phyloP scores from a whole-genome alignment of 75 land plant genomes.

The Larix kaempferi region DNA sequence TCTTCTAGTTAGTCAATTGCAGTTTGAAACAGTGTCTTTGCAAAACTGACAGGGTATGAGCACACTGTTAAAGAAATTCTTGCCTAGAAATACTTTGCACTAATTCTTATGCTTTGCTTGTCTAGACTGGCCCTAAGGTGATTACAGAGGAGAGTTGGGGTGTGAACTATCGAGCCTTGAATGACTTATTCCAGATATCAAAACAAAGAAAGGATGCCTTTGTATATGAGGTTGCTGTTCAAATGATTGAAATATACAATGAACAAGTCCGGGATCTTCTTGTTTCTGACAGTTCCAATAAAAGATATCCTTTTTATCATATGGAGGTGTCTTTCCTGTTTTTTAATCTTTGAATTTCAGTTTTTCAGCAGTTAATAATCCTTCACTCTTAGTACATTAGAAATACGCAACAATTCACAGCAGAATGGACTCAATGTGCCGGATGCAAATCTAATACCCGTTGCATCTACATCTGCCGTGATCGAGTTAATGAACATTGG shows the following conservation, averaged over 20 bases:
- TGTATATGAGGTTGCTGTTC: conserved; percentile 74
- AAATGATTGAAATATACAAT: conserved; percentile 95
- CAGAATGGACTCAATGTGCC: conserved; percentile 70
- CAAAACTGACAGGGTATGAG: conserved; percentile 9
- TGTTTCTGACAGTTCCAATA: conserved; percentile 55
- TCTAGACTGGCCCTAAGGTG: conserved; percentile 72
- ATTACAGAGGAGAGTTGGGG: conserved; percentile 68
- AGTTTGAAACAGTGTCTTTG: background rate
- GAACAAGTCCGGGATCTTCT: conserved; percentile 97
- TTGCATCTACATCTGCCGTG: conserved; percentile 57
- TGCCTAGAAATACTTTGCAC: background rate
- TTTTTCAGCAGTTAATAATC: conserved; percentile 6
- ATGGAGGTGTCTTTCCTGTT: background rate
- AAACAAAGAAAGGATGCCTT: conserved; percentile 69
- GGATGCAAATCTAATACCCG: conserved; percentile 58
- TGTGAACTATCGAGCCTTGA: conserved; percentile 84
- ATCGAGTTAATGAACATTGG: conserved; percentile 69
- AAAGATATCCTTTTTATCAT: conserved; percentile 74
- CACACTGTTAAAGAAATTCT: background rate
- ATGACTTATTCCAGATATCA: conserved; percentile 74
- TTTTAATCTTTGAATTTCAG: background rate
- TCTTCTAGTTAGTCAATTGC: background rate
- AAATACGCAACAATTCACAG: conserved; percentile 61
- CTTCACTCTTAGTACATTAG: conserved; percentile 55
- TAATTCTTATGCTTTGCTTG: background rate